These are phyloP conservation scores for Cladobotryum mycophilum DNA, from an alignment of 2,329 filamentous ascomycete species.

Conservation along the genomic window DNA sequence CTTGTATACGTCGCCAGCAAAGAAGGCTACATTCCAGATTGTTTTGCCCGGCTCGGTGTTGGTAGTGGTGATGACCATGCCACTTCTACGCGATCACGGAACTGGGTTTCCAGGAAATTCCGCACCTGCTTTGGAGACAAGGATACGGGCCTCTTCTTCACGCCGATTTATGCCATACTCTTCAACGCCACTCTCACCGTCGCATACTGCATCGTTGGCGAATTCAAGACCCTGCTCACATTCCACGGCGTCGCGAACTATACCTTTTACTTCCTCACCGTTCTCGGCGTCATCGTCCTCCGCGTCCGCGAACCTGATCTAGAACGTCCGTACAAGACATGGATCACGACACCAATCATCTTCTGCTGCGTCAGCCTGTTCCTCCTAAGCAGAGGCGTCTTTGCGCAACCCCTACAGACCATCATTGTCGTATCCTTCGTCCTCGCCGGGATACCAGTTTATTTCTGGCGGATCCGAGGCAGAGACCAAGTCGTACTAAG, in stretches of 20 bases:
- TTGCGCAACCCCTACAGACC: slow-evolving; percentile 86
- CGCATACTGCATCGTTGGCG: slow-evolving; percentile 76
- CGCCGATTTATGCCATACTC: slow-evolving; percentile 84
- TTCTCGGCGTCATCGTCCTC: slow-evolving; percentile 86
- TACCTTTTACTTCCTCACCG: slow-evolving; percentile 93
- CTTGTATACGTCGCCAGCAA: slow-evolving; percentile 92
- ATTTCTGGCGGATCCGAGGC: slow-evolving; percentile 76
- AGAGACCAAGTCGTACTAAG: slow-evolving; percentile 43
- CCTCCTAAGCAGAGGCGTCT: slow-evolving; percentile 78
- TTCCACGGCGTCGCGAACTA: slow-evolving; percentile 98
- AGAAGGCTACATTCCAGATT: slow-evolving; percentile 80
- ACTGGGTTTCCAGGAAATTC: slow-evolving; percentile 53
- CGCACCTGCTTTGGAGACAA: slow-evolving; percentile 66
- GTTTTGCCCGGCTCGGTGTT: slow-evolving; percentile 80
- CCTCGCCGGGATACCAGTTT: slow-evolving; percentile 75
- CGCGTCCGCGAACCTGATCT: slow-evolving; percentile 80
- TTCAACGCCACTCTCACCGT: slow-evolving; percentile 72
- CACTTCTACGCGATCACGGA: slow-evolving; percentile 42
- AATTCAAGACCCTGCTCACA: slow-evolving; percentile 86
- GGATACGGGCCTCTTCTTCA: slow-evolving; percentile 78
- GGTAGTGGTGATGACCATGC: slow-evolving; percentile 37
- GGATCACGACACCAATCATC: slow-evolving; percentile 94
- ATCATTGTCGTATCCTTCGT: slow-evolving; percentile 82
- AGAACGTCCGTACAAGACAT: slow-evolving; percentile 87
- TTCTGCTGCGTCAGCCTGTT: slow-evolving; percentile 98